A percentile compares a stretch with the other conserved stretches of the same genome.
Evolutionary conservation across 495 filamentous ascomycete species (phyloP).

Genomic region (Aspergillus egyptiacus): DNA sequence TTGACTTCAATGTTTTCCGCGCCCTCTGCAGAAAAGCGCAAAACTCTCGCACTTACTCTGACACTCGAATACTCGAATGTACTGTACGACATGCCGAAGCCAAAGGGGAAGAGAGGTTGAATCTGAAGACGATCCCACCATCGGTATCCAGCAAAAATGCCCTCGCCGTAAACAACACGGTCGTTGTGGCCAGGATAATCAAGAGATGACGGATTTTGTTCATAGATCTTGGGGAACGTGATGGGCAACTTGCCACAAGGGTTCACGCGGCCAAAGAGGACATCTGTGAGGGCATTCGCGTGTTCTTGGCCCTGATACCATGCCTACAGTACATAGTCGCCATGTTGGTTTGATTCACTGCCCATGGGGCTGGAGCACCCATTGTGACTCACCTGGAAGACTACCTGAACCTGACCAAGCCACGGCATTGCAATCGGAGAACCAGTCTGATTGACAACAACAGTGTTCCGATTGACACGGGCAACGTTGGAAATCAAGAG

Average conservation of each 20-base stretch:
- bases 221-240: constrained; percentile 52
- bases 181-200: constrained; percentile 51
- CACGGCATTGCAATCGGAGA: constrained; percentile 60
- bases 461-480: background rate
- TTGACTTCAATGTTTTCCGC: background rate
- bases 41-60: background rate
- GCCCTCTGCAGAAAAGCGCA: background rate
- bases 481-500: background rate
- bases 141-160: constrained; percentile 66
- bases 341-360: too few relatives aligned
- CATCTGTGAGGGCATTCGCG: constrained; percentile 45
- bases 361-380: too few relatives aligned
- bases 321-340: constrained; percentile 40
- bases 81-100: constrained; percentile 69
- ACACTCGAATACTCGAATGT: constrained; percentile 44
- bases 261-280: constrained; percentile 53
- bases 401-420: constrained; percentile 45
- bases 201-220: constrained; percentile 58
- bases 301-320: constrained; percentile 57
- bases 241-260: constrained; percentile 45
- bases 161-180: constrained; percentile 34
- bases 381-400: background rate
- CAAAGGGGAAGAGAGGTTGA: constrained; percentile 62
- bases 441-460: constrained; percentile 6
- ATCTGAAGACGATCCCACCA: constrained; percentile 60